A percentile compares a stretch with the other conserved stretches of the same genome.
phyloP scores from a whole-genome alignment of 345 rosid species.

The Rhodomyrtus tomentosa region DNA sequence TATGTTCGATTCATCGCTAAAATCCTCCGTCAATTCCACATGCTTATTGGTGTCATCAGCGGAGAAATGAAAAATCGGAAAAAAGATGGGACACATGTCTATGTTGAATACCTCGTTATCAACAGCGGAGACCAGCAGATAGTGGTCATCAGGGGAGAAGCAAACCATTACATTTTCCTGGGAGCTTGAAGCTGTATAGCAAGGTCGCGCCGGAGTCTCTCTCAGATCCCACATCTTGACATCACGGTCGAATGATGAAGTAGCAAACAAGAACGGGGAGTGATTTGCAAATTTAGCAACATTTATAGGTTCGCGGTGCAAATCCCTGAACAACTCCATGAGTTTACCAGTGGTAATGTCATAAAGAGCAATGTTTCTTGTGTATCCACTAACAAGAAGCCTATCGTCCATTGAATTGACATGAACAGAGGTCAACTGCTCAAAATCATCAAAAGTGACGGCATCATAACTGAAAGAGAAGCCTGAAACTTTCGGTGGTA shows the following conservation, averaged over 20 bases:
- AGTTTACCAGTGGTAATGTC: constrained; percentile 23
- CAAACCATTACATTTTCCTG: constrained; percentile 47
- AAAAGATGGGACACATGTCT: background rate
- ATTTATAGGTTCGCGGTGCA: constrained; percentile 42
- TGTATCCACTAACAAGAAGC: constrained; percentile 38
- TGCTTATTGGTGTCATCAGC: background rate
- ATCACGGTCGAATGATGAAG: constrained; percentile 40
- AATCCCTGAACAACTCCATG: constrained; percentile 20
- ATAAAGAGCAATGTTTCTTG: constrained; percentile 31
- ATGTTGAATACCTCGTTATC: constrained; percentile 36
- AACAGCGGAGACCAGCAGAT: constrained; percentile 38
- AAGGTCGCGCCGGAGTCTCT: constrained; percentile 21
- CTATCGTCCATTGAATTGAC: constrained; percentile 36
- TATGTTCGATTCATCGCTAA: background rate
- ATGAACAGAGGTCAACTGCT: constrained; percentile 34
- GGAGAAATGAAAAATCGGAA: background rate
- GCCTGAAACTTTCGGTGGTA: constrained; percentile 11
- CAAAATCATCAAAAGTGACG: constrained; percentile 23
- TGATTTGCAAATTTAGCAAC: constrained; percentile 40
- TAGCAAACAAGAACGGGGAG: constrained; percentile 35
- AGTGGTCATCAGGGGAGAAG: constrained; percentile 40
- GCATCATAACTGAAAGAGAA: background rate
- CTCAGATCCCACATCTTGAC: constrained; percentile 54
- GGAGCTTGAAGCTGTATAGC: constrained; percentile 39
- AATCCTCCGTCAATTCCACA: background rate